A percentile compares a stretch with the other conserved stretches of the same genome.
phyloP scores from a whole-genome alignment of 768 basidiomycete species.

The Calocybe gangraenosa region DNA sequence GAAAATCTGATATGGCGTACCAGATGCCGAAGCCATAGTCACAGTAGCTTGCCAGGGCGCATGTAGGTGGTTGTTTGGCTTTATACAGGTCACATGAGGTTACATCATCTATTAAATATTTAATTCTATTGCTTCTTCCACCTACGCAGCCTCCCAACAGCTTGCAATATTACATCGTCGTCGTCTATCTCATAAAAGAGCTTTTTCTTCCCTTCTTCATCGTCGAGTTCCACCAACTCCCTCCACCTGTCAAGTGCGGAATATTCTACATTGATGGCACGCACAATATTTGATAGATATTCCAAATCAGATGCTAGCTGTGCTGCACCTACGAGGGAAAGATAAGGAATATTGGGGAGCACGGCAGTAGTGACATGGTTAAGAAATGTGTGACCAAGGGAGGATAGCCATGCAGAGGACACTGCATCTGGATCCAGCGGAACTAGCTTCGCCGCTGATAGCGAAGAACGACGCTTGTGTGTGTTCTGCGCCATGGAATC shows the following conservation, averaged over 20 bases:
- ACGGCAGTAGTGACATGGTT: constrained; percentile 64
- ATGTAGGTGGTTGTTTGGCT: too few relatives aligned
- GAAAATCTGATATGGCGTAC: constrained; percentile 19
- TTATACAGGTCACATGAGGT: too few relatives aligned
- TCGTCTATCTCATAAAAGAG: constrained; percentile 22
- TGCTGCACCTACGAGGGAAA: constrained; percentile 66
- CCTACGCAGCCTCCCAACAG: constrained; percentile 28
- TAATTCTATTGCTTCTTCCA: constrained; percentile 10
- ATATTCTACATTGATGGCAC: constrained; percentile 86
- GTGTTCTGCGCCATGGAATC: constrained; percentile 27
- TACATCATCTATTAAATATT: too few relatives aligned
- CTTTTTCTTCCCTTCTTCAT: constrained; percentile 38
- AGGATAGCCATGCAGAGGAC: constrained; percentile 87
- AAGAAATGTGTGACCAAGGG: constrained; percentile 79
- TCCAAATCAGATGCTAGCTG: constrained; percentile 86
- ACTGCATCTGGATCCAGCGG: constrained; percentile 72
- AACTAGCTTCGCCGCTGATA: constrained; percentile 29
- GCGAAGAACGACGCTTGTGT: constrained; percentile 40
- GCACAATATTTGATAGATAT: constrained; percentile 87
- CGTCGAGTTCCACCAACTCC: constrained; percentile 59
- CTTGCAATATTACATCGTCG: constrained; percentile 28
- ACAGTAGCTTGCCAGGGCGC: too few relatives aligned
- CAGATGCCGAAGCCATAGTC: constrained; percentile 39
- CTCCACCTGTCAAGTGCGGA: constrained; percentile 80
- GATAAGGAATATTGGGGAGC: constrained; percentile 64